Base-by-base conservation (phyloP, 1,284 basidiomycete genomes). In the Agaricales sp. region DNA sequence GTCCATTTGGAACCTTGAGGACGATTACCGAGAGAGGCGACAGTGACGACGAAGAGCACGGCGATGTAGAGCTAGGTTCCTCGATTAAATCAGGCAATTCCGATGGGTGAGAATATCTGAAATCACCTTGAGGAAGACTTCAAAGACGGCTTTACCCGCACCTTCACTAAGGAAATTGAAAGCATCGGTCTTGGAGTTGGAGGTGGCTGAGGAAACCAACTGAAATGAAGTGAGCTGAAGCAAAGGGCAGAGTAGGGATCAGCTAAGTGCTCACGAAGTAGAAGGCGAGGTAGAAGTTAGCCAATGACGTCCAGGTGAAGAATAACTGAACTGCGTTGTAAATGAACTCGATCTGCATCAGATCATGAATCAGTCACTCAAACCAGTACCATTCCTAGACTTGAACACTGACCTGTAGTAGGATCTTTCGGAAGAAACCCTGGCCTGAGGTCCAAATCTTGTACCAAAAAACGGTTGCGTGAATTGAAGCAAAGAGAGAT, bases 381-480 rank as follows among this genome's bases (percentile, higher is more conserved):
- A 24, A 41, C 18, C 16, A 20, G 20, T 20, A 54, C 37, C 1
- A 49, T 20, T 30, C n/a, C n/a, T n/a, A n/a, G n/a, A n/a, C n/a
- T 21, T 46, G 39, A 25, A 46, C 4, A 54, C 62, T 47, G 52
- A 84, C 74, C 67, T 81, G 83, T n/a, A 94, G 73, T 49, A 82
- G 58, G 52, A 92, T 74, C 71, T 87, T 93, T 53, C 92, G 76
- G 69, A 93, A 80, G 64, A 91, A 81, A 58, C 78, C 77, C 62
- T 95, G 92, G 2, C 92, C 92, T n/a, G 87, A 91, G 1, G 87
- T 82, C 87, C 89, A 92, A 55, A 95, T 88, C 50, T 80, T 77
- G 68, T 76, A 90, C 70, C 83, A 91, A 67, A 86, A 88, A 14
- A 87, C 72, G 1, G 90, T 87, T 1, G 91, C 87, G 59, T 94